phyloP scores from a whole-genome alignment of 257 asterid species.

The Solanum okadae region DNA sequence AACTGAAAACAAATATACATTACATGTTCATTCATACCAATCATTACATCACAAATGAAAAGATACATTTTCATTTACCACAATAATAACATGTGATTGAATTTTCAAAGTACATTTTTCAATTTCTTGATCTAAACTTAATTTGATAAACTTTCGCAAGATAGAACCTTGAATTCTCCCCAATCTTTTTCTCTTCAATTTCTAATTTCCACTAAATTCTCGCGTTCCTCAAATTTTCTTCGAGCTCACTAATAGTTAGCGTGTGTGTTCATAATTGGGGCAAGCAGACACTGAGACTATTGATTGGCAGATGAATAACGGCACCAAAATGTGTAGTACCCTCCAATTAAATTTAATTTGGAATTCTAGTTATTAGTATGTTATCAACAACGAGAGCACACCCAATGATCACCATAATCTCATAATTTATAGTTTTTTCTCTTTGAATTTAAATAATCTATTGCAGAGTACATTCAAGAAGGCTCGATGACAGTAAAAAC shows the following conservation, averaged over 20 bases:
- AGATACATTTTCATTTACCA: background rate
- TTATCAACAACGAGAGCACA: background rate
- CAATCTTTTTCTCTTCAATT: too few species aligned
- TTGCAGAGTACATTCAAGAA: too few species aligned
- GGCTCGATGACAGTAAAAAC: too few species aligned
- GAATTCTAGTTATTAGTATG: background rate
- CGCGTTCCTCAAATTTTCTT: too few species aligned
- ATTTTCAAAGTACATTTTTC: background rate
- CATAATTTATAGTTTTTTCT: too few species aligned
- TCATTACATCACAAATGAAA: too few species aligned
- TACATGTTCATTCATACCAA: background rate
- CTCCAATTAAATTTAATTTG: background rate
- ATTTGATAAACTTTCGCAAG: background rate
- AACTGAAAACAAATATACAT: too few species aligned
- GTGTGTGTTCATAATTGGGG: background rate
- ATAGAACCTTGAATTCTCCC: background rate
- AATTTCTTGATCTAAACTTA: background rate
- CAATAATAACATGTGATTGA: background rate
- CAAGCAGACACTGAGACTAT: too few species aligned
- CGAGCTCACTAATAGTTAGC: background rate
- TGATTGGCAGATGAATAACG: background rate
- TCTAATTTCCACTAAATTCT: background rate
- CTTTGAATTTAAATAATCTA: too few species aligned
- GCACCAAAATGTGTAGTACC: background rate
- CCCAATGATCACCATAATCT: background rate